Evolutionary conservation across 257 asterid species (phyloP), one percentile per base, ranked within the genome.

Genomic region (Dorcoceras hygrometricum): DNA sequence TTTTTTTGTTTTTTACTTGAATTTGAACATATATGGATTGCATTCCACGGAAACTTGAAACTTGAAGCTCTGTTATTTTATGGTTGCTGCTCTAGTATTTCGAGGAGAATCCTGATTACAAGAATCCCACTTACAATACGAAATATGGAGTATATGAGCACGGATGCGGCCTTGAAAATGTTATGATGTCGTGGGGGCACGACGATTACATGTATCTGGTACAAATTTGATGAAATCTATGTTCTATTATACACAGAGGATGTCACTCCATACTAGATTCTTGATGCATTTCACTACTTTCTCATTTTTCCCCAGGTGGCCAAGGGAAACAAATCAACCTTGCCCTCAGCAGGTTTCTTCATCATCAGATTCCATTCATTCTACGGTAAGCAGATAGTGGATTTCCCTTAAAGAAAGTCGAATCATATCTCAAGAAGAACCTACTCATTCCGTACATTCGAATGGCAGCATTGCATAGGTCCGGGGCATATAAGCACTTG

Each of bases 131-230:
- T 71, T 89, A 86, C 77, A 75, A 84, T 25, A 79, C 89, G 32
- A 87, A 80, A 43, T 73, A 63, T 50, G 98, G 98, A 68, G 81
- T 78, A n/a, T 93, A 90, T 24, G 66, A 79, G 25, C 66, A 88
- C 65, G 86, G 94, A 0, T 87, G 97, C 78, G 97, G 98, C 5
- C 83, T 93, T 0, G 80, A 86, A 60, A 88, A 88, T 34, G 96
- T 88, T 27, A 51, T 79, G 75, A 83, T 93, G 97, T 93, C 98
- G 7, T 93, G 95, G 91, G 98, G 98, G 9, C 98, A 88, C 1
- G 98, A 90, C 55, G 98, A 90, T 58, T 93, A 90, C 63, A 93
- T 93, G 97, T 86, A 88, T 70, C 19, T 90, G 96, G 98, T 90
- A 84, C 11, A 19, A 8, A 0, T 27, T 25, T 12, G 23, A 31